Evolutionary conservation across 78 protist species (phyloP), one percentile per base, ranked within the genome.

Genomic region (Dictyostelium discoideum): DNA sequence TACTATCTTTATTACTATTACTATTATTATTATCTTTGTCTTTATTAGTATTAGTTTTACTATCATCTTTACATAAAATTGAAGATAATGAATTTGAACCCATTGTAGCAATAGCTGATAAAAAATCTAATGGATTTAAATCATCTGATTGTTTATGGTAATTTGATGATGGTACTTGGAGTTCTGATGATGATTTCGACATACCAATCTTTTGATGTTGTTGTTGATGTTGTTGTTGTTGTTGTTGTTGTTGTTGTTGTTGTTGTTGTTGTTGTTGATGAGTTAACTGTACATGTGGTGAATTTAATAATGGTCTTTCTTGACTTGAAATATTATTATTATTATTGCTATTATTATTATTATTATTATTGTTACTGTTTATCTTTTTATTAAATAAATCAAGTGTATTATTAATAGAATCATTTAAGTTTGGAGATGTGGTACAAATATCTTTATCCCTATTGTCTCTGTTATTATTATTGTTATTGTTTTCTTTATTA

Each of bases 141-240:
- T 77, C 50, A 29, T 73, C 29, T 14, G 82, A 1, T 40, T 37
- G 50, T n/a, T 37, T 39, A 40, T 32, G 26, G 9, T 10, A n/a
- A 14, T 26, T 32, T 32, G 37, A 32, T 24, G n/a, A n/a, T 26
- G 80, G 9, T 32, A 73, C 9, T 14, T 73, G 39, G 3, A 77
- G 22, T 18, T 77, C 83, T 40, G 83, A 77, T 40, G 83, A 77
- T 18, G 83, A 77, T 26, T 77, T 77, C 42, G 83, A 77, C 54
- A 77, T 40, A 20, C 32, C 22, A 40, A 77, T 40, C 39, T 77
- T 77, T 77, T 77, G 83, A 77, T 26, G 24, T 3, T 32, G 37
- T 1, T 32, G 37, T 32, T 32, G 37, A 1, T 32, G 37, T 1
- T 69, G 24, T 0, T 5, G 29, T 6, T n/a, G 11, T 1, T 32